Conservation (phyloP, 129 eudicot species). For the Arctium lappa region DNA sequence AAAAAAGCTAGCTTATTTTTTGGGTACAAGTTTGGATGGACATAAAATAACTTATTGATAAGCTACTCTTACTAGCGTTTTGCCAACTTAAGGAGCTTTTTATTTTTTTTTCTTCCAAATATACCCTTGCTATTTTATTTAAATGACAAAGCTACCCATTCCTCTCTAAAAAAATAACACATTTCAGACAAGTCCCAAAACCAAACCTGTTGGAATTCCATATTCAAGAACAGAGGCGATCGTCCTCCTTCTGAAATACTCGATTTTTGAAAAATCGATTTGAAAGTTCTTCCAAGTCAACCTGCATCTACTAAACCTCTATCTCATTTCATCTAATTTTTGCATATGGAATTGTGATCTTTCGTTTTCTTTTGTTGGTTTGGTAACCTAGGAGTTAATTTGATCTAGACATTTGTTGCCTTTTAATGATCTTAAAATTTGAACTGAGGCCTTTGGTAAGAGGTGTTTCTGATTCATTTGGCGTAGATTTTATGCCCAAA, state of each 20-base stretch:
- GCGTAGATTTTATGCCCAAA: conserved; percentile 3
- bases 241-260: background rate
- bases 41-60: no score
- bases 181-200: no score
- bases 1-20: no score
- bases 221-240: no score
- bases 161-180: no score
- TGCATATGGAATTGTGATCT: background rate
- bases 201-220: no score
- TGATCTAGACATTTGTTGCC: conserved; percentile 1
- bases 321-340: conserved; percentile 8
- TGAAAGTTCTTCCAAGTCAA: background rate
- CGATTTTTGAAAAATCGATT: conserved; percentile 19
- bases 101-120: no score
- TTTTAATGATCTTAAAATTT: conserved; percentile 3
- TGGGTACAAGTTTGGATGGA: no score
- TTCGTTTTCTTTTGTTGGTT: background rate
- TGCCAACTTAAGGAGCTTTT: no score
- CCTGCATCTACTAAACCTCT: background rate
- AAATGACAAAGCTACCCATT: no score
- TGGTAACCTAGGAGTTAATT: conserved; percentile 7
- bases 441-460: background rate
- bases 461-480: conserved; percentile 1
- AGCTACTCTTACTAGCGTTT: no score
- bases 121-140: no score